phyloP scores from a whole-genome alignment of 2,329 filamentous ascomycete genomes.

The Chrysosporium keratinophilum region DNA sequence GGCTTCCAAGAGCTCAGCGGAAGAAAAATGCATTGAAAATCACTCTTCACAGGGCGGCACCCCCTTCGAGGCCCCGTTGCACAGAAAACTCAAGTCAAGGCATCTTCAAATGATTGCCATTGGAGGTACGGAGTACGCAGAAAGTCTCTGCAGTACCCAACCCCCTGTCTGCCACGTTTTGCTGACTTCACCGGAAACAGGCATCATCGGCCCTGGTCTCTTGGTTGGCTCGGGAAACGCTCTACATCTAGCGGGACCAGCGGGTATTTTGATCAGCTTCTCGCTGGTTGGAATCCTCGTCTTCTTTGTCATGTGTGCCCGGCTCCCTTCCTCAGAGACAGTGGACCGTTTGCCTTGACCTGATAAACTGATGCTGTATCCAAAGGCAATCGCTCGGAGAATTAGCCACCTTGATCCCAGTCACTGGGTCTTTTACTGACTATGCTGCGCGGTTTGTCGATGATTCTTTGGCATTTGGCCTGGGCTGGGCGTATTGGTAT shows the following conservation, averaged over 20 bases:
- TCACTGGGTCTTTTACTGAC: slow-evolving; percentile 59
- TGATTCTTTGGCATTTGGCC: slow-evolving; percentile 56
- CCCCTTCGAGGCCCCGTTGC: slow-evolving; percentile 21
- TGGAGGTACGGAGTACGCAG: slow-evolving; percentile 39
- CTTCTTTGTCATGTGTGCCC: slow-evolving; percentile 33
- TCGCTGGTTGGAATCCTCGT: slow-evolving; percentile 61
- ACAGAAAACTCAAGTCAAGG: slow-evolving; percentile 44
- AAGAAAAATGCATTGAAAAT: neutral
- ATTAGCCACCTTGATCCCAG: slow-evolving; percentile 62
- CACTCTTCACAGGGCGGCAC: neutral
- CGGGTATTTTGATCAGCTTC: slow-evolving; percentile 63
- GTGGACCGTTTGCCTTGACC: neutral
- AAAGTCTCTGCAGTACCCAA: slow-evolving; percentile 44
- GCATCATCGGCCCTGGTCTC: slow-evolving; percentile 57
- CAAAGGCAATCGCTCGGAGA: slow-evolving; percentile 66
- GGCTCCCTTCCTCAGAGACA: neutral
- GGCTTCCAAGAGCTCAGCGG: neutral
- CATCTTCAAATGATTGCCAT: slow-evolving; percentile 57
- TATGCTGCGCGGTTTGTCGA: slow-evolving; percentile 62
- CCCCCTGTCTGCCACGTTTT: neutral
- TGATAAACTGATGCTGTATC: neutral
- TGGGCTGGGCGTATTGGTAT: slow-evolving; percentile 61
- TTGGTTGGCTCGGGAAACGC: slow-evolving; percentile 63
- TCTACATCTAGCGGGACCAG: slow-evolving; percentile 58
- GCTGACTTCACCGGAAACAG: slow-evolving; percentile 21